Evolutionary conservation across 306 rosid species (phyloP), one percentile per base, ranked within the genome.

Genomic region (Oxytropis ochrocephala): DNA sequence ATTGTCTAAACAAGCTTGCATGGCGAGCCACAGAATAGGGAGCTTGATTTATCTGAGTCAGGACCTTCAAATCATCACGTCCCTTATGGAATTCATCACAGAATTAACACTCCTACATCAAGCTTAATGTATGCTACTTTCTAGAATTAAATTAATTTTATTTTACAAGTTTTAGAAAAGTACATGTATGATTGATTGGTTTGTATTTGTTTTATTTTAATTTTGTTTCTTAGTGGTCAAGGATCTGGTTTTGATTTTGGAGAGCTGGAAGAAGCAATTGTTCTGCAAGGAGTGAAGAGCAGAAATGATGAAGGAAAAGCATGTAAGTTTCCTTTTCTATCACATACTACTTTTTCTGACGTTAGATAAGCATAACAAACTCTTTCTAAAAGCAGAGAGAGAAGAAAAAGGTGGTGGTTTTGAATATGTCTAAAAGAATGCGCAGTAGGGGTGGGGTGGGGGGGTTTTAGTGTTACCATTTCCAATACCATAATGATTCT

Each of bases 201-300:
- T n/a, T n/a, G n/a, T n/a, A n/a, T n/a, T 18, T 59, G 12, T 7
- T 35, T 19, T 3, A 13, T 35, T 72, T 72, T 0, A 33, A 33
- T 11, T 11, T 67, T 58, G 30, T 65, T 74, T 47, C 57, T 75
- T 65, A 88, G 96, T 11, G 83, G 83, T 83, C 88, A 86, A 81
- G 92, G 88, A 14, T 53, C 91, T 49, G 80, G 83, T 79, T 93
- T 88, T 84, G 88, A 81, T 78, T 93, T 88, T 77, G 97, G 94
- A 59, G 97, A 87, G 86, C 85, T 93, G 58, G 94, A 90, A 78
- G 90, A 93, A 81, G 98, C 97, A 72, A 88, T 93, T 42, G 89
- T 81, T 38, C 78, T 91, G 76, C 97, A 86, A 78, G 96, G 91
- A 69, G 79, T 90, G 36, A 84, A 84, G 75, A 64, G 75, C 19